phyloP scores from a whole-genome alignment of 306 rosid genomes.

The Nissolia schottii region DNA sequence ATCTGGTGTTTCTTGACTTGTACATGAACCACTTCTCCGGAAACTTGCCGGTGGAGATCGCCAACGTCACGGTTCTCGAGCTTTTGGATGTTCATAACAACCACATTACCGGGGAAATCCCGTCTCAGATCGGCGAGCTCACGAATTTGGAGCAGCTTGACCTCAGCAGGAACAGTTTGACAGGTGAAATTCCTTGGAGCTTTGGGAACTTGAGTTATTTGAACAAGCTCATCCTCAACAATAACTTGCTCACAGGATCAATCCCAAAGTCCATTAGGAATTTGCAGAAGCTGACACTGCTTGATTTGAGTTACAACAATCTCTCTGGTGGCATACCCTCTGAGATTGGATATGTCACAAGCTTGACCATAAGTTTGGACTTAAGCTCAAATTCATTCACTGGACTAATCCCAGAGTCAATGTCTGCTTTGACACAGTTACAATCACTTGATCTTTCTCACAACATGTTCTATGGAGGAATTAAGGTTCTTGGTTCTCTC shows the following conservation, averaged over 20 bases:
- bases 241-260: constrained; percentile 66
- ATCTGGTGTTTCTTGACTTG: constrained; percentile 90
- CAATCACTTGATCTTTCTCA: constrained; percentile 89
- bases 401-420: constrained; percentile 76
- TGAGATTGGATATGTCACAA: constrained; percentile 73
- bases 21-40: constrained; percentile 90
- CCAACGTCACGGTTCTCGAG: constrained; percentile 86
- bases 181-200: constrained; percentile 71
- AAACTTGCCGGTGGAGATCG: constrained; percentile 69
- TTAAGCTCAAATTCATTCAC: constrained; percentile 67
- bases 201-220: constrained; percentile 87
- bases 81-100: constrained; percentile 83
- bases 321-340: constrained; percentile 72
- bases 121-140: constrained; percentile 68
- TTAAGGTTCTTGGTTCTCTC: constrained; percentile 67
- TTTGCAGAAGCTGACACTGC: constrained; percentile 74
- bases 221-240: constrained; percentile 86
- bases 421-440: constrained; percentile 65
- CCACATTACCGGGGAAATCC: constrained; percentile 70
- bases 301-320: constrained; percentile 84
- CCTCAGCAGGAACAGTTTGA: constrained; percentile 81
- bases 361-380: constrained; percentile 89
- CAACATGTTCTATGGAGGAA: constrained; percentile 62
- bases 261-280: constrained; percentile 68
- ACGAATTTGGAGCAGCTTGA: constrained; percentile 94